These are phyloP conservation scores for Lichtheimia corymbifera DNA, from an alignment of 371 early-diverging fungal genomes.

Conservation along the genomic window DNA sequence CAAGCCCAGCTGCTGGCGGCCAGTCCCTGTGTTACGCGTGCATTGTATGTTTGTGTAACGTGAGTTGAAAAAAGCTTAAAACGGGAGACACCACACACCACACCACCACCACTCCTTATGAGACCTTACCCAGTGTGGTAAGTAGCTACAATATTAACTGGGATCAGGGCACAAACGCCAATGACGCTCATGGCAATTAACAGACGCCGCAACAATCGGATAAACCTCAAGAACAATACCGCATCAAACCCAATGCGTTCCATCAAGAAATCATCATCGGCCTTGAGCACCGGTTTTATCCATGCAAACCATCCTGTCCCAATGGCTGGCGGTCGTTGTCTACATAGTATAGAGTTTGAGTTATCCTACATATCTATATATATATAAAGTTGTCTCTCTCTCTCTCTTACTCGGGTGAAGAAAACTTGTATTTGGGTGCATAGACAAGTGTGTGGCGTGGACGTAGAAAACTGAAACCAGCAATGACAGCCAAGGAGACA, in stretches of 20 bases:
- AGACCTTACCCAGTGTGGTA: constrained; percentile 25
- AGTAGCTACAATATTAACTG: constrained; percentile 59
- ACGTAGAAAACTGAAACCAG: constrained; percentile 36
- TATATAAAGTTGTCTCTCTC: neutral
- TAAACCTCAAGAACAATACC: constrained; percentile 71
- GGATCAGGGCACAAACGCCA: constrained; percentile 59
- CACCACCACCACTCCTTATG: neutral
- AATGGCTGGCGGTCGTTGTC: constrained; percentile 64
- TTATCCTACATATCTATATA: too few species aligned
- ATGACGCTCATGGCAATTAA: constrained; percentile 56
- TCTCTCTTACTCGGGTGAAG: constrained; percentile 33
- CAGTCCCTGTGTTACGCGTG: constrained; percentile 27
- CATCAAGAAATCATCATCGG: constrained; percentile 58
- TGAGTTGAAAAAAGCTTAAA: neutral
- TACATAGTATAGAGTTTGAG: neutral
- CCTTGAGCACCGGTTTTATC: constrained; percentile 57
- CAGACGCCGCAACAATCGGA: constrained; percentile 55
- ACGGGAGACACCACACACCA: too few species aligned
- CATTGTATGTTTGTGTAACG: constrained; percentile 7
- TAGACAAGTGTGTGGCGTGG: constrained; percentile 49
- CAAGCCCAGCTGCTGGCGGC: constrained; percentile 28
- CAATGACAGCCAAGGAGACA: constrained; percentile 42
- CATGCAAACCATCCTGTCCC: constrained; percentile 59
- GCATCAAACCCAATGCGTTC: constrained; percentile 74
- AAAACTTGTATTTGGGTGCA: constrained; percentile 45